These are phyloP conservation scores for Flaveria trinervia DNA, from an alignment of 129 eudicot genomes.

Conservation along the genomic window DNA sequence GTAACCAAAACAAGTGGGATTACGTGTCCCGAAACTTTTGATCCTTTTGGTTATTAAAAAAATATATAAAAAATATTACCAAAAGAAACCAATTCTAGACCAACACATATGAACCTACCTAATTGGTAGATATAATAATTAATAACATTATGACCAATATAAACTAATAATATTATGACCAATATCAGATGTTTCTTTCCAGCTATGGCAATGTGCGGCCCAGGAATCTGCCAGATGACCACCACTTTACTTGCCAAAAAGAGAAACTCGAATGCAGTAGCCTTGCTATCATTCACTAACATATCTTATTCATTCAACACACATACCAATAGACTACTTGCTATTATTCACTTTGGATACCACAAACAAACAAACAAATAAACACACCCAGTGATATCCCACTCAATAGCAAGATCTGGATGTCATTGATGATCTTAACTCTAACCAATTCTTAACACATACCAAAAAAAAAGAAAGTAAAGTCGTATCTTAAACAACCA, in stretches of 20 bases:
- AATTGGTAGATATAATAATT: slow-evolving; percentile 25
- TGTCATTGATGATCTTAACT: too few species aligned
- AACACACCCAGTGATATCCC: too few species aligned
- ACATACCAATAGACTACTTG: too few species aligned
- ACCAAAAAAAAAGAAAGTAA: too few species aligned
- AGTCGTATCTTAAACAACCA: neutral
- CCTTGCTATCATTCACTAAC: neutral
- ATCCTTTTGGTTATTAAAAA: neutral
- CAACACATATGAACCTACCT: neutral
- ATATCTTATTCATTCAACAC: too few species aligned
- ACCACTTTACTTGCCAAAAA: slow-evolving; percentile 31
- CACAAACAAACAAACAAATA: too few species aligned
- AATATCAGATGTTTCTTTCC: slow-evolving; percentile 48
- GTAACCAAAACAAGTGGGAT: slow-evolving; percentile 41
- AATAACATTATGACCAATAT: slow-evolving; percentile 4
- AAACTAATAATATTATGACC: neutral
- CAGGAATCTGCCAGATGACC: slow-evolving; percentile 33
- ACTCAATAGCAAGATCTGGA: too few species aligned
- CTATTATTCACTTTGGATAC: too few species aligned
- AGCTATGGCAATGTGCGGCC: slow-evolving; percentile 45
- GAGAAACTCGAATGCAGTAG: slow-evolving; percentile 26
- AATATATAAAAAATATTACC: neutral
- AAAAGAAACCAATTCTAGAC: slow-evolving; percentile 16
- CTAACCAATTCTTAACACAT: too few species aligned
- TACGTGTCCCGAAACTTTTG: slow-evolving; percentile 38